A percentile compares a stretch with the other conserved stretches of the same genome.
phyloP scores from a whole-genome alignment of 2,329 filamentous ascomycete genomes.

The Didymella pomorum region DNA sequence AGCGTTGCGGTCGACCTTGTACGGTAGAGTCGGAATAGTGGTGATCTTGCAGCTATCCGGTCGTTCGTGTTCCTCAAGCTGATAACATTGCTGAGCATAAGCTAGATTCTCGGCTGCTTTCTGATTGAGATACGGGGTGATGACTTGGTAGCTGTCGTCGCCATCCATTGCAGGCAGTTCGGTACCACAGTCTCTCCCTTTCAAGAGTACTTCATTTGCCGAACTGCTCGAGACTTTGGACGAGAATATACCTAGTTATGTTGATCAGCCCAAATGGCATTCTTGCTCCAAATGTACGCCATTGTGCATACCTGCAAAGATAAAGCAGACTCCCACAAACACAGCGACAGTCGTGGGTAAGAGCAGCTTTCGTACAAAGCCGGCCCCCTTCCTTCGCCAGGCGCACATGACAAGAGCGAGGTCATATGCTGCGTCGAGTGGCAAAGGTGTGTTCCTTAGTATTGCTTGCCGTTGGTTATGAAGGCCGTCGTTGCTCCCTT shows the following conservation, averaged over 20 bases:
- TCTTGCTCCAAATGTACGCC: too few species aligned
- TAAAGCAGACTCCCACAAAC: background rate
- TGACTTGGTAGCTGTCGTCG: background rate
- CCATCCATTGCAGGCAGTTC: background rate
- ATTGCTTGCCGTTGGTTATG: constrained; percentile 47
- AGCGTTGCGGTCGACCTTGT: background rate
- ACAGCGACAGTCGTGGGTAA: background rate
- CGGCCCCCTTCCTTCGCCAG: background rate
- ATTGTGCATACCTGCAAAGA: constrained; percentile 3
- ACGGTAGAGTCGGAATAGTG: constrained; percentile 2
- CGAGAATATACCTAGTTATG: constrained; percentile 38
- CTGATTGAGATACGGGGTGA: constrained; percentile 9
- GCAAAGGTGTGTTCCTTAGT: constrained; percentile 39
- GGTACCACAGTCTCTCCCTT: constrained; percentile 31
- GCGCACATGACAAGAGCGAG: constrained; percentile 6
- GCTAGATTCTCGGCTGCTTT: constrained; percentile 15
- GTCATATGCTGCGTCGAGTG: constrained; percentile 20
- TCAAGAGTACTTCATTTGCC: constrained; percentile 44
- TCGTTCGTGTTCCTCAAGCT: constrained; percentile 15
- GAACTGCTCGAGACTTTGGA: constrained; percentile 41
- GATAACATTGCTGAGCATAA: constrained; percentile 26
- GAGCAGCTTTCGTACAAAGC: background rate
- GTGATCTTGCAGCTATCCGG: background rate
- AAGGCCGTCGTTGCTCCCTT: constrained; percentile 32
- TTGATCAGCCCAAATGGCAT: too few species aligned